phyloP scores from a whole-genome alignment of 1,139 yeast genomes.

The Blastobotrys arbuscula region DNA sequence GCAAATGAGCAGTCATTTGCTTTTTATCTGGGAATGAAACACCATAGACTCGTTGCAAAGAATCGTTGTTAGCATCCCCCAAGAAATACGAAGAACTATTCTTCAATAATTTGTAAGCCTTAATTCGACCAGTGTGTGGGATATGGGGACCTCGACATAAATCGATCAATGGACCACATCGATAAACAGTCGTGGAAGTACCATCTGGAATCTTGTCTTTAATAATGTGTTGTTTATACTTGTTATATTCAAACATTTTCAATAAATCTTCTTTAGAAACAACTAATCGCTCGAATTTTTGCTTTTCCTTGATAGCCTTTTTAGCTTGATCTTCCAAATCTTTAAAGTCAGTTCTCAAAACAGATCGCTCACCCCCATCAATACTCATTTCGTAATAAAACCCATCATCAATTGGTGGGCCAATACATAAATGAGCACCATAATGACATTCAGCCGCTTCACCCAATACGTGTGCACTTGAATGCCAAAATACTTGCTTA shows the following conservation, averaged over 20 bases:
- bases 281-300: slow-evolving; percentile 89
- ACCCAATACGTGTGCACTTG: slow-evolving; percentile 97
- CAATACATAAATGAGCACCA: slow-evolving; percentile 88
- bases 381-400: slow-evolving; percentile 96
- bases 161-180: slow-evolving; percentile 97
- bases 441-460: slow-evolving; percentile 96
- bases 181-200: slow-evolving; percentile 91
- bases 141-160: slow-evolving; percentile 98
- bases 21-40: slow-evolving; percentile 98
- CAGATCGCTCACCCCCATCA: slow-evolving; percentile 68
- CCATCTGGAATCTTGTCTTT: slow-evolving; percentile 91
- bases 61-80: slow-evolving; percentile 90
- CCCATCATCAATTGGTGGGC: slow-evolving; percentile 98
- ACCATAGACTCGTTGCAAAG: slow-evolving; percentile 97
- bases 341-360: slow-evolving; percentile 77
- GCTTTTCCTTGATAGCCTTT: slow-evolving; percentile 91
- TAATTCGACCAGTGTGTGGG: slow-evolving; percentile 95
- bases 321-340: slow-evolving; percentile 84
- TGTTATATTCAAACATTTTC: slow-evolving; percentile 92
- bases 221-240: slow-evolving; percentile 87
- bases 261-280: slow-evolving; percentile 87
- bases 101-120: slow-evolving; percentile 89
- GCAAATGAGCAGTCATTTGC: slow-evolving; percentile 90
- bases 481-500: slow-evolving; percentile 96
- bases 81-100: slow-evolving; percentile 95